Percentiles rank a stretch among this genome's conserved stretches.
These are phyloP conservation scores for Hypoxylon sp. DNA, from an alignment of 2,329 filamentous ascomycete genomes.

Conservation along the genomic window DNA sequence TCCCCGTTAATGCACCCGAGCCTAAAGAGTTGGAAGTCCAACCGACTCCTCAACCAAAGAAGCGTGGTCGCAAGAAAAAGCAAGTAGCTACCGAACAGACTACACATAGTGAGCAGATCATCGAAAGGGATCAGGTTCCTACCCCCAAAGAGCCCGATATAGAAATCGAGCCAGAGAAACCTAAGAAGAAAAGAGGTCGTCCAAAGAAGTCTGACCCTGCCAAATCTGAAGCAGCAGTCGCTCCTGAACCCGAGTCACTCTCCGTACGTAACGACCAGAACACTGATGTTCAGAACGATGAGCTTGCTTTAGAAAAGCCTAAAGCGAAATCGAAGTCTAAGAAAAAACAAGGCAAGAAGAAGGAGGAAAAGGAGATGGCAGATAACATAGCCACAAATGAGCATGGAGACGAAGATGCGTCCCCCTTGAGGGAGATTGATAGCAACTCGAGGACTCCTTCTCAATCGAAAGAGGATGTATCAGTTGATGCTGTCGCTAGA, in stretches of 20 bases:
- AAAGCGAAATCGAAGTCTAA: slow-evolving; percentile 17
- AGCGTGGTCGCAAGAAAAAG: slow-evolving; percentile 47
- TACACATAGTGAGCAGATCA: slow-evolving; percentile 4
- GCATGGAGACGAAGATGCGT: background rate
- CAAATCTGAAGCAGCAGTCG: slow-evolving; percentile 18
- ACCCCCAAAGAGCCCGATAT: slow-evolving; percentile 18
- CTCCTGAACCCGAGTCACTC: slow-evolving; percentile 3
- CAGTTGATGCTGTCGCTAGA: slow-evolving; percentile 6
- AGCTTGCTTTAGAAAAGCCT: slow-evolving; percentile 4
- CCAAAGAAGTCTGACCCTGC: slow-evolving; percentile 42
- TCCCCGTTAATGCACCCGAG: slow-evolving; percentile 2
- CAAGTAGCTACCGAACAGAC: slow-evolving; percentile 26
- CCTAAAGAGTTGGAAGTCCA: slow-evolving; percentile 17
- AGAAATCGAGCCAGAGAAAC: slow-evolving; percentile 34
- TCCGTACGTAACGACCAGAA: background rate
- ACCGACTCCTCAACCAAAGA: slow-evolving; percentile 38
- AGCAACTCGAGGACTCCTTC: slow-evolving; percentile 31
- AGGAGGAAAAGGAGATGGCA: slow-evolving; percentile 6
- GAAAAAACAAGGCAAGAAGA: slow-evolving; percentile 16
- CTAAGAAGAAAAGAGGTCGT: slow-evolving; percentile 46
- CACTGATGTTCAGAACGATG: background rate
- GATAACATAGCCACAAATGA: slow-evolving; percentile 1
- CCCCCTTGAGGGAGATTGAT: slow-evolving; percentile 38
- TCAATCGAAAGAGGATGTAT: slow-evolving; percentile 15
- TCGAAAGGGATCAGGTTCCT: slow-evolving; percentile 2